Base-by-base conservation (phyloP, 768 basidiomycete species). In the Tulasnella sp. region DNA sequence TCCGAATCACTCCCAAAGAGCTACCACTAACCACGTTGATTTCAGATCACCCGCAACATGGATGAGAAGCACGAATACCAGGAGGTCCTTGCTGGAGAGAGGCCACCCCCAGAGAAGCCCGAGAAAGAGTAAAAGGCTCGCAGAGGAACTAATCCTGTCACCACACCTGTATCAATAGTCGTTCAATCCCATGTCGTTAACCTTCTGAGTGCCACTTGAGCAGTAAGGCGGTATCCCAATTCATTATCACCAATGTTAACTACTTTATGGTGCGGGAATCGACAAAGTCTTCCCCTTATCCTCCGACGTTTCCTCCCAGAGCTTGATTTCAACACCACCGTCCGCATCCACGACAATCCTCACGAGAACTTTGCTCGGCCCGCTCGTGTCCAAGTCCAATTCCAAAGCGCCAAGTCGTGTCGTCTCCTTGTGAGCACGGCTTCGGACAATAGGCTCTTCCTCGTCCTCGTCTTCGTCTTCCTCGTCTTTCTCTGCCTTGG, bases 391-490 rank as follows among this genome's bases (percentile, higher is more conserved):
- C 32, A 72, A 32, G 17, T 74, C 44, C n/a, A 71, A 37, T 62
- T 62, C 62, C 37, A 41, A 17, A 19, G 35, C 69, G 37, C 59
- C 73, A 29, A 62, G 26, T 19, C 64, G 40, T 5, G 73, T 70
- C 62, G 65, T 59, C 44, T 74, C 70, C 5, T 66, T 70, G 70
- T 74, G 73, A 26, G 74, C 72, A 16, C 63, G 63, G 68, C 73
- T 73, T 64, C 71, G 73, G 11, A 71, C 75, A 3, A 71, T 71
- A 47, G 76, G 74, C 32, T 75, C 75, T 44, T 76, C 76, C 5
- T 76, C 75, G 7, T 77, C 77, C n/a, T 74, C 75, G 36, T 77
- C 77, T 19, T 67, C 69, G 8, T 71, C 69, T 26, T 67, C 69
- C 5, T 71, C 69, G 29, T 75, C 76, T n/a, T 75, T 75, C 16